Base-by-base conservation (phyloP, 192 early-diverging fungal genomes). In the Coemansia sp. region DNA sequence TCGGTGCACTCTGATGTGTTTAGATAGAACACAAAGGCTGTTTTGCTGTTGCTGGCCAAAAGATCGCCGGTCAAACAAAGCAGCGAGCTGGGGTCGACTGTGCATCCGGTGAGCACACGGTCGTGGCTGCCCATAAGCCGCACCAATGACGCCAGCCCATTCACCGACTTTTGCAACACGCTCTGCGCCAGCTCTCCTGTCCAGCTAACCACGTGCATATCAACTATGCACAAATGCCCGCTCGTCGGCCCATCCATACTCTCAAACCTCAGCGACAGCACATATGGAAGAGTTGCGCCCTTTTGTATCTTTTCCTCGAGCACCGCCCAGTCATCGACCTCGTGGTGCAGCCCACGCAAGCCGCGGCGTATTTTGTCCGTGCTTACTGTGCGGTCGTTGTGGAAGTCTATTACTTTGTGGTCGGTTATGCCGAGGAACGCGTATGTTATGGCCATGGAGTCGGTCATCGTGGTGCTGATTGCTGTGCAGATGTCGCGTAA, bases 371-470 rank as follows among this genome's bases (percentile, higher is more conserved):
- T 39, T 53, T 57, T 55, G 24, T 75, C 72, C 0, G 52, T 12
- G 27, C 35, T 61, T 9, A 82, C 63, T 41, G 32, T 73, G 35
- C 73, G 66, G 57, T 76, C 79, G 27, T 67, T 59, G 48, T 76
- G 73, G 14, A 82, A 70, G 61, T 82, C 73, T 11, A 82, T 62
- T 9, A 76, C 56, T 41, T 72, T 72, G 64, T 35, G 57, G 62
- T 82, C 79, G 1, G 79, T 82, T 7, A 82, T 41, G 7, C 79
- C 79, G 35, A 82, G 60, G 60, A 76, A 82, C 14, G 73, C 73
- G 35, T 82, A 82, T 14, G 79, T 82, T 73, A 82, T 82, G 66
- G 70, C 70, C 56, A 82, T 25, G 49, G 77, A 68, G 53, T 82
- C 73, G 29, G 66, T 60, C 72, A 82, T 82, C 56, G 60, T 63